A percentile compares a stretch with the other conserved stretches of the same genome.
Conservation (phyloP, 1,284 basidiomycete species). For the Puccinia hordei region DNA sequence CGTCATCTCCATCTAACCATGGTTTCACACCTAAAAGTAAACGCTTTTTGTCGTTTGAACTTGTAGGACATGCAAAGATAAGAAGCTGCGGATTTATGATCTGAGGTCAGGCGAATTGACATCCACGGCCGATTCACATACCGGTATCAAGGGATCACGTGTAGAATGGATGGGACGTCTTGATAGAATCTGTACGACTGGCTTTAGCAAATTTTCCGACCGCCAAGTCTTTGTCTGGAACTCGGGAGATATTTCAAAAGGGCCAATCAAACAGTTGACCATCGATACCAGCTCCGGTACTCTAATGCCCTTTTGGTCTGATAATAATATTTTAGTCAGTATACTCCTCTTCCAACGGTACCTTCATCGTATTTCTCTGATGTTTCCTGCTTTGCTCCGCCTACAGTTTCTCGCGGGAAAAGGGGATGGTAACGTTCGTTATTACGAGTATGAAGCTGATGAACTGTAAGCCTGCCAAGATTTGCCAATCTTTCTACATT, state of each 20-base stretch:
- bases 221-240: constrained; percentile 88
- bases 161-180: constrained; percentile 87
- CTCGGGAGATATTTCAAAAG: constrained; percentile 68
- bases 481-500: background rate
- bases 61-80: constrained; percentile 75
- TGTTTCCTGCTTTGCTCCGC: constrained; percentile 11
- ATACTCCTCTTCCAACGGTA: background rate
- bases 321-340: constrained; percentile 69
- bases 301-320: constrained; percentile 95
- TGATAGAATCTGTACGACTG: constrained; percentile 86
- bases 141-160: constrained; percentile 88
- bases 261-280: constrained; percentile 69
- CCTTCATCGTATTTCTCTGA: background rate
- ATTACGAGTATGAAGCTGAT: constrained; percentile 92
- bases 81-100: constrained; percentile 89
- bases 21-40: background rate
- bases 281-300: constrained; percentile 89
- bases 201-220: constrained; percentile 92
- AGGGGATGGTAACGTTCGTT: constrained; percentile 86
- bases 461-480: constrained; percentile 64
- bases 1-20: constrained; percentile 56
- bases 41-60: background rate
- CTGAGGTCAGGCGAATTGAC: constrained; percentile 76
- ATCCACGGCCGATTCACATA: constrained; percentile 81
- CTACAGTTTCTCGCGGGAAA: constrained; percentile 82